These are phyloP conservation scores for Colletotrichum plurivorum DNA, from an alignment of 2,329 filamentous ascomycete genomes.

Conservation along the genomic window DNA sequence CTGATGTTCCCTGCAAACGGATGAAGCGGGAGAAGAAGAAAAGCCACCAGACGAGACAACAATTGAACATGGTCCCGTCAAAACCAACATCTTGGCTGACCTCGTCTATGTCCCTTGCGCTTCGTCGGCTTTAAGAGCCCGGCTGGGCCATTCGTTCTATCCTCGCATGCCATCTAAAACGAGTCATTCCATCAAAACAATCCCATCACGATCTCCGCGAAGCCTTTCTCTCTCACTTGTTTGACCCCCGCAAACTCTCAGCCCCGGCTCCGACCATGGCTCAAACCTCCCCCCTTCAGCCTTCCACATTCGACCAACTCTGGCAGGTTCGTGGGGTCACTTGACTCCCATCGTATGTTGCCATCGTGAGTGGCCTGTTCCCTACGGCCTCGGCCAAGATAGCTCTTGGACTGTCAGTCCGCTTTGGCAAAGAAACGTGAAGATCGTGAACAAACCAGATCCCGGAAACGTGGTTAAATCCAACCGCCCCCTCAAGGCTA, in stretches of 20 bases:
- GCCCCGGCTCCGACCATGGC: constrained; percentile 1
- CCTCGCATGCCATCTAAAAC: not conserved
- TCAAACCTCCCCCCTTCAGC: not conserved
- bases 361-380: constrained; percentile 16
- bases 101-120: not conserved
- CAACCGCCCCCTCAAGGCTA: too few species aligned
- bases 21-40: constrained; percentile 17
- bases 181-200: constrained; percentile 29
- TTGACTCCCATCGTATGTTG: not conserved
- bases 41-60: constrained; percentile 18
- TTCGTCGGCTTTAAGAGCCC: constrained; percentile 6
- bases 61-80: not conserved
- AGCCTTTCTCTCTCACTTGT: not conserved
- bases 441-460: not conserved
- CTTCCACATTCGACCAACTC: not conserved
- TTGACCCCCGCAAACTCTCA: constrained; percentile 10
- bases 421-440: too few species aligned
- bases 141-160: too few species aligned
- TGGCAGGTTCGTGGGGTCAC: constrained; percentile 1
- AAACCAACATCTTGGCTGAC: not conserved
- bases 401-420: not conserved
- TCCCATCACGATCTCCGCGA: constrained; percentile 11
- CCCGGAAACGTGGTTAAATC: too few species aligned
- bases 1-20: constrained; percentile 31
- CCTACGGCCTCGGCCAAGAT: not conserved